phyloP scores from a whole-genome alignment of 2,329 filamentous ascomycete genomes.

The Coleophoma eucalyptorum region DNA sequence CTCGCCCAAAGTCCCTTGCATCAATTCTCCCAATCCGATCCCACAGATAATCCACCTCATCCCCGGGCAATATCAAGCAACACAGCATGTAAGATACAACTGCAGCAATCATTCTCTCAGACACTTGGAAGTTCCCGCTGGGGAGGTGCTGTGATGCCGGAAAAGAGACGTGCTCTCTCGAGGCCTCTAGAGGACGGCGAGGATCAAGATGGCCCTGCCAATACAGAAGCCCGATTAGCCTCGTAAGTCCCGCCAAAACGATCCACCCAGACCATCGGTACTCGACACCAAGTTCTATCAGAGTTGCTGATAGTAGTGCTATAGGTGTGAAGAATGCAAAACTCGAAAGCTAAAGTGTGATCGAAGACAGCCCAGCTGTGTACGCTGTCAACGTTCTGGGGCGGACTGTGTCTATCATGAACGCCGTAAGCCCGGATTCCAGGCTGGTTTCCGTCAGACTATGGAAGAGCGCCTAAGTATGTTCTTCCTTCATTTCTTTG shows the following conservation, averaged over 20 bases:
- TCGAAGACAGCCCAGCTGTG: not conserved
- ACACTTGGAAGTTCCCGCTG: too few species aligned
- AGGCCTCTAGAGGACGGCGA: not conserved
- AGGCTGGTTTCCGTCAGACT: constrained; percentile 1
- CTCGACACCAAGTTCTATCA: too few species aligned
- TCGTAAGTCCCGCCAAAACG: not conserved
- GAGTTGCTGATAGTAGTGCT: too few species aligned
- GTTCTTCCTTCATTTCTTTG: not conserved
- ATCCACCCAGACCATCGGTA: too few species aligned
- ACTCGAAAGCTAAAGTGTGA: not conserved
- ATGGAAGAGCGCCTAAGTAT: not conserved
- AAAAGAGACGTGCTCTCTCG: not conserved
- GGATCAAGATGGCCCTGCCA: not conserved
- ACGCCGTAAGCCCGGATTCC: not conserved
- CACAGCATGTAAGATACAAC: too few species aligned
- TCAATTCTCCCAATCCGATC: too few species aligned
- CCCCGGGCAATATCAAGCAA: too few species aligned
- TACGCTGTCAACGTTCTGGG: not conserved
- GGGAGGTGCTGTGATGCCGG: not conserved
- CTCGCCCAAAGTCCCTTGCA: too few species aligned
- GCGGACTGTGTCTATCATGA: not conserved
- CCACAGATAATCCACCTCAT: too few species aligned
- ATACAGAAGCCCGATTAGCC: not conserved
- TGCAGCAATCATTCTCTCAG: too few species aligned
- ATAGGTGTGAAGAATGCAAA: not conserved